These are phyloP conservation scores for Capsicum pubescens DNA, from an alignment of 257 asterid species.

Conservation along the genomic window DNA sequence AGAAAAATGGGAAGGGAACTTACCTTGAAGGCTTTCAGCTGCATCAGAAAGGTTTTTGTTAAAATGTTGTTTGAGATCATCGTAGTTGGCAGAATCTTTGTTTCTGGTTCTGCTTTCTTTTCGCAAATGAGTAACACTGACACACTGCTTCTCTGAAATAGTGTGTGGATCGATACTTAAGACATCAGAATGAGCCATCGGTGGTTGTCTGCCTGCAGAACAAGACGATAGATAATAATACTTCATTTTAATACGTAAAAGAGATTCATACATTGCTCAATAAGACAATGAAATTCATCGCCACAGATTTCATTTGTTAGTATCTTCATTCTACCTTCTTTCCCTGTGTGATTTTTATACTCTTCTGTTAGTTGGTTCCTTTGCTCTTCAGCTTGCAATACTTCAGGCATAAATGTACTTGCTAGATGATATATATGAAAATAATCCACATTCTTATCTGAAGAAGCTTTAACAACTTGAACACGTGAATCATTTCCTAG, in stretches of 20 bases:
- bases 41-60: conserved; percentile 26
- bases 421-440: conserved; percentile 31
- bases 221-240: neutral
- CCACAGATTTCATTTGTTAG: neutral
- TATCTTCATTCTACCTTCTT: neutral
- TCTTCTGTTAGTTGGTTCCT: too few relatives aligned
- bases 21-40: conserved; percentile 26
- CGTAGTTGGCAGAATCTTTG: conserved; percentile 1
- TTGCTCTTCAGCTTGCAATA: too few relatives aligned
- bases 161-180: neutral
- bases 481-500: conserved; percentile 69
- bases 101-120: conserved; percentile 26
- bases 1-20: neutral
- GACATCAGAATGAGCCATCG: neutral
- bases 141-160: conserved; percentile 21
- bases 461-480: conserved; percentile 55
- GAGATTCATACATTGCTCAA: neutral
- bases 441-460: conserved; percentile 33
- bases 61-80: conserved; percentile 25
- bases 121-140: neutral
- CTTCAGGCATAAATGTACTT: conserved; percentile 38
- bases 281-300: neutral
- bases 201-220: neutral
- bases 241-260: neutral
- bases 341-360: too few relatives aligned